Base-by-base conservation (phyloP, 768 basidiomycete genomes). In the Psilocybe tampanensis region DNA sequence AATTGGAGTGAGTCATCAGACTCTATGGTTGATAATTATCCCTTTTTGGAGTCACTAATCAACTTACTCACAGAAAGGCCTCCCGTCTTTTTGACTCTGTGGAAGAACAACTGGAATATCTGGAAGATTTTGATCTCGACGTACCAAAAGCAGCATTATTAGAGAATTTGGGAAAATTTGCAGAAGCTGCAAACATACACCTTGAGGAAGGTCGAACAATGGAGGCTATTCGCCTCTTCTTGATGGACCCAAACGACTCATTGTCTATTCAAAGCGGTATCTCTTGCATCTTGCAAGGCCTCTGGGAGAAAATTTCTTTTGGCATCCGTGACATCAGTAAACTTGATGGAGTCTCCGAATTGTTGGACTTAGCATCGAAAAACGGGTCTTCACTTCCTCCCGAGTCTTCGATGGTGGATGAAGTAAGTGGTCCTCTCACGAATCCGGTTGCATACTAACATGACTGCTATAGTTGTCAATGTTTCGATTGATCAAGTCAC, bases 151-250 rank as follows among this genome's bases (percentile, higher is more conserved):
- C 80, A 0, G 63, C 67, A 0, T 58, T 88, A 8, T 71, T 86
- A 15, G 74, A 74, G 43, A 67, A 70, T 8, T 69, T 78, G 8
- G 78, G 76, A 15, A 73, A 74, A 59, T 74, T 68, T 42, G 52
- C 56, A 1, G 81, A 86, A 34, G 86, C 86, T 0, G 84, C 84
- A 1, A 73, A 80, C 17, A 67, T 85, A 21, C 78, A 84, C 61
- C 58, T 84, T 4, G 66, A 65, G 1, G 80, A 83, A 63, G 83
- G 81, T 9, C 75, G 80, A 1, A 71, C 65, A 0, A 42, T 74
- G 2, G 76, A 81, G 18, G 87, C 85, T 0, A 80, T 86, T 24
- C 69, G 62, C 9, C 64, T 81, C 1, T 67, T 84, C 47, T 59
- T 83, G 3, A 61, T 66, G 21, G 76, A 79, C 26, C 56, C 33